Evolutionary conservation across 306 rosid species (phyloP).

Genomic region (Castanea crenata): DNA sequence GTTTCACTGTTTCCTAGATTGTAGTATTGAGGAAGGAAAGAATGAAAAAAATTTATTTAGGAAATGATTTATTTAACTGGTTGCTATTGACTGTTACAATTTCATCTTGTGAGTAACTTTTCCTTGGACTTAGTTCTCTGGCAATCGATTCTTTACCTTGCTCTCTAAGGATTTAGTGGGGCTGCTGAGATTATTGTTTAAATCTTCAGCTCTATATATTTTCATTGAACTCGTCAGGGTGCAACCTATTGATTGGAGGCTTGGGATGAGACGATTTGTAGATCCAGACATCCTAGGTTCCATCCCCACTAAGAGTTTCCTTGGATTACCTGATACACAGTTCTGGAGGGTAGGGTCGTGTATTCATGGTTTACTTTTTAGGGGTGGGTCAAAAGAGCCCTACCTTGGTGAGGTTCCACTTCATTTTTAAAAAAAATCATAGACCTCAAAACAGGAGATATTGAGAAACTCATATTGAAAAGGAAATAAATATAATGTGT

Average conservation of each 20-base stretch:
- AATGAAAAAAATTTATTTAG: neutral
- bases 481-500: neutral
- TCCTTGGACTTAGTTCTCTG: neutral
- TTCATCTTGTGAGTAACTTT: neutral
- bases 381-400: no score
- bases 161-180: neutral
- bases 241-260: no score
- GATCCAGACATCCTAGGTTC: no score
- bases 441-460: neutral
- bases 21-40: neutral
- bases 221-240: neutral
- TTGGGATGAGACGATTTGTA: no score
- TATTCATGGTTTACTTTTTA: no score
- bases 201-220: neutral
- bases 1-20: neutral
- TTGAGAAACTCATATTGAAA: neutral
- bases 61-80: neutral
- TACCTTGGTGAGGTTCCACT: no score
- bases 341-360: no score
- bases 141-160: neutral
- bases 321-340: no score
- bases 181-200: neutral
- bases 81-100: neutral
- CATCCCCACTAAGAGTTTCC: no score
- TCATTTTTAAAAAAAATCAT: neutral